Evolutionary conservation across 257 asterid species (phyloP), one percentile per base, ranked within the genome.

Genomic region (Vinca minor): DNA sequence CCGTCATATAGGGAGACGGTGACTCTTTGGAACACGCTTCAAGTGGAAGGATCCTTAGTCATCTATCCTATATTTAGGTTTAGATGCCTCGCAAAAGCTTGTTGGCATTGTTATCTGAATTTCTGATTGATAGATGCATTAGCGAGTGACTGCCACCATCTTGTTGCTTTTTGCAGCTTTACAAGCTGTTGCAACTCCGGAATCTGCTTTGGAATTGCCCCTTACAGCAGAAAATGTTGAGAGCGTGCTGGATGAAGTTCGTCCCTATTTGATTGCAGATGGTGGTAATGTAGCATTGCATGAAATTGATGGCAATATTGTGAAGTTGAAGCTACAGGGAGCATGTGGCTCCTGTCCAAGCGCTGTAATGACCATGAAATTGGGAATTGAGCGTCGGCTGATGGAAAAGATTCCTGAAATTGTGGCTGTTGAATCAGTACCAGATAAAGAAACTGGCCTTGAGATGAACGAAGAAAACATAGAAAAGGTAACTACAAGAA

Each of bases 311-410:
- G 97, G 97, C 34, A 91, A 85, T 52, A 89, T 87, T 63, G 97
- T 89, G 0, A 76, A 80, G 38, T 82, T 89, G 31, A 89, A 87
- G 81, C 92, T 89, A 68, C 95, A 89, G 70, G 97, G 97, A 34
- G 97, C 97, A 35, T 89, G 97, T 46, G 97, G 97, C 17, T 89
- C 97, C 1, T 87, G 97, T 71, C 97, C 97, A 8, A 89, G 97
- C 68, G 87, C 97, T 18, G 72, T 94, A 9, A 83, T 85, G 95
- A 89, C 97, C 1, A 73, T 89, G 25, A 83, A 78, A 70, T 83
- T 82, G 89, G 97, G 97, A 53, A 89, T 89, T 39, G 97, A 89
- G 72, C 82, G 89, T 36, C 87, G 87, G 10, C 83, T 89, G n/a
- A 77, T 86, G 3, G 95, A 89, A 70, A 89, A 89, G 76, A 89